Conservation (phyloP, 306 rosid species). For the Ammopiptanthus mongolicus region DNA sequence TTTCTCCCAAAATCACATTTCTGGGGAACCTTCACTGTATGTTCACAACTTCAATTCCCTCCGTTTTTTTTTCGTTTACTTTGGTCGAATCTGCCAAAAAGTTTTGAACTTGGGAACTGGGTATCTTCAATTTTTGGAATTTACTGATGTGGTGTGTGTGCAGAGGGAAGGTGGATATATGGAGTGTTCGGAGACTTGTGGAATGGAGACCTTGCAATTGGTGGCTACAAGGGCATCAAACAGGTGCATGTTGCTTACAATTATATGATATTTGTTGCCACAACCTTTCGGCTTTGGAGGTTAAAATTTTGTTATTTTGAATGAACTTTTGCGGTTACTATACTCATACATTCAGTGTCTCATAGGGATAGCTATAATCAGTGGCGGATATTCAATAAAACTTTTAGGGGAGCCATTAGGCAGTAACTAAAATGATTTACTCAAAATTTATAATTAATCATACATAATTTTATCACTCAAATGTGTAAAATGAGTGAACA, state of each 20-base stretch:
- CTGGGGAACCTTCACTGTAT: slow-evolving; percentile 36
- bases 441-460: too few species aligned
- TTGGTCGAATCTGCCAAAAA: neutral
- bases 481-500: too few species aligned
- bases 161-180: slow-evolving; percentile 57
- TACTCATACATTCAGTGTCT: neutral
- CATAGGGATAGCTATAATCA: neutral
- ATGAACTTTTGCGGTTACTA: neutral
- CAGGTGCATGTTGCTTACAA: slow-evolving; percentile 37
- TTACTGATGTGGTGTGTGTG: slow-evolving; percentile 19
- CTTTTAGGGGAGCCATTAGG: too few species aligned
- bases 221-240: slow-evolving; percentile 70
- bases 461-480: too few species aligned
- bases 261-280: neutral
- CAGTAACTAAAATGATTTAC: too few species aligned
- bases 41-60: slow-evolving; percentile 10
- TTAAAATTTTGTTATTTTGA: neutral
- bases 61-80: neutral
- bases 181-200: slow-evolving; percentile 70
- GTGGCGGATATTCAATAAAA: too few species aligned
- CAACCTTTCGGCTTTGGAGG: neutral
- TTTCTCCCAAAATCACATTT: slow-evolving; percentile 27
- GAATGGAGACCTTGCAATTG: slow-evolving; percentile 95
- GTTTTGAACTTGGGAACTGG: slow-evolving; percentile 9
- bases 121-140: neutral